phyloP scores from a whole-genome alignment of 306 rosid genomes.

The Lotus japonicus region DNA sequence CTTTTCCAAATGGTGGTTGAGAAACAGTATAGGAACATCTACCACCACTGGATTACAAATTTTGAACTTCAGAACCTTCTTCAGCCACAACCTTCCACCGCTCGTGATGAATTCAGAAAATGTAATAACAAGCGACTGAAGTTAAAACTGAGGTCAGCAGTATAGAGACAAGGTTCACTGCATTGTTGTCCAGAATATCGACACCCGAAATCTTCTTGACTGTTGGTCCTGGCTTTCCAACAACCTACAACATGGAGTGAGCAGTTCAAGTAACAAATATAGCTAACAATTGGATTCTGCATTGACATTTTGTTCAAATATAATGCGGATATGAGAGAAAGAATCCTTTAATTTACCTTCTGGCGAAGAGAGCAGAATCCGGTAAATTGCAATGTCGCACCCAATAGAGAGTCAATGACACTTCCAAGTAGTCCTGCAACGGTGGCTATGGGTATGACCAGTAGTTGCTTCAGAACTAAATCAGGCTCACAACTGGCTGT shows the following conservation, averaged over 20 bases:
- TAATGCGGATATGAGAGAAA: neutral
- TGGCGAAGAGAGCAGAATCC: conserved; percentile 84
- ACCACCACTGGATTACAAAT: conserved; percentile 2
- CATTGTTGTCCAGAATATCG: conserved; percentile 79
- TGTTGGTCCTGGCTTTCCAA: conserved; percentile 86
- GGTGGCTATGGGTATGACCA: conserved; percentile 65
- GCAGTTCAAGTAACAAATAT: conserved; percentile 10
- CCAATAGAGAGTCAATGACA: conserved; percentile 83
- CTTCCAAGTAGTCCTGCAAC: conserved; percentile 75
- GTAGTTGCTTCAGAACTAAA: conserved; percentile 60
- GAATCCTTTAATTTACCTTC: conserved; percentile 42
- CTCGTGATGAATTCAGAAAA: conserved; percentile 34
- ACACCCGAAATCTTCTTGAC: conserved; percentile 72
- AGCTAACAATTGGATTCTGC: neutral
- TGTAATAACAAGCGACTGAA: conserved; percentile 45
- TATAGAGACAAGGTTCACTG: conserved; percentile 68
- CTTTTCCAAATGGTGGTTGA: neutral
- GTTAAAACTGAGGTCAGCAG: conserved; percentile 63
- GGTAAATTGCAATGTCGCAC: conserved; percentile 87
- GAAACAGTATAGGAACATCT: conserved; percentile 11
- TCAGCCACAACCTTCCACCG: neutral
- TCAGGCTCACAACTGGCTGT: conserved; percentile 44
- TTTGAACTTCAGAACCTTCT: neutral
- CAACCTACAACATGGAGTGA: conserved; percentile 46
- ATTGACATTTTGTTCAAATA: neutral